These are phyloP conservation scores for Grifola frondosa DNA, from an alignment of 1,284 basidiomycete species.

Conservation along the genomic window DNA sequence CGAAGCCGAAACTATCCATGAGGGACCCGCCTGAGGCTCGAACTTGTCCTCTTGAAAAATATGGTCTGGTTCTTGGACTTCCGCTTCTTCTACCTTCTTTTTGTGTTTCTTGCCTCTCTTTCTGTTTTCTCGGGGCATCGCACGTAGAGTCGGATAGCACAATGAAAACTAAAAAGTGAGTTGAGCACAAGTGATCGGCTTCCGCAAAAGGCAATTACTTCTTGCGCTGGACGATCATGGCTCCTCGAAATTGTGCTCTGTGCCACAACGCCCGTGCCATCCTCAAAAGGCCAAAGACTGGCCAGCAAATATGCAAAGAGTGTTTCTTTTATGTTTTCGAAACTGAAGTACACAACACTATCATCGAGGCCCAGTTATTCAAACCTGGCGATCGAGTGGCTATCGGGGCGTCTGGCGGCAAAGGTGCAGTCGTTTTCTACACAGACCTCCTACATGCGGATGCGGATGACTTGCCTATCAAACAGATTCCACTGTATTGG, in stretches of 20 bases:
- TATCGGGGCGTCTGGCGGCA: constrained; percentile 97
- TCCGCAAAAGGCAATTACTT: constrained; percentile 1
- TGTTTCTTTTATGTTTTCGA: constrained; percentile 98
- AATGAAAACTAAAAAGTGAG: neutral
- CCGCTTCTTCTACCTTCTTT: constrained; percentile 40
- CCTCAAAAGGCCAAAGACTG: constrained; percentile 94
- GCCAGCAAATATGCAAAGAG: constrained; percentile 92
- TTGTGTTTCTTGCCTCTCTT: constrained; percentile 78
- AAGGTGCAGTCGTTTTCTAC: constrained; percentile 57
- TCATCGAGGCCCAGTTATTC: constrained; percentile 81
- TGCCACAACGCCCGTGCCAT: constrained; percentile 82
- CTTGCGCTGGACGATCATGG: constrained; percentile 44
- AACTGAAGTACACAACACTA: constrained; percentile 97
- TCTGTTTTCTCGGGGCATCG: constrained; percentile 73
- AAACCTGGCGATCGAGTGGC: constrained; percentile 91
- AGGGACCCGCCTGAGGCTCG: constrained; percentile 40
- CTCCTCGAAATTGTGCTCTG: constrained; percentile 69
- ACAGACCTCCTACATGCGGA: neutral
- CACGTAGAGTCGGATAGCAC: neutral
- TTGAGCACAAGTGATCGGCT: constrained; percentile 7
- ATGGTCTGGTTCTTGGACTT: constrained; percentile 8
- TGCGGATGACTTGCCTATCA: neutral
- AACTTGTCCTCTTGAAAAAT: constrained; percentile 20
- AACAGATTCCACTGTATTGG: constrained; percentile 95
- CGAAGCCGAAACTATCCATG: constrained; percentile 61